These are phyloP conservation scores for Aspergillus japonicus DNA, from an alignment of 2,329 filamentous ascomycete genomes.

Conservation along the genomic window DNA sequence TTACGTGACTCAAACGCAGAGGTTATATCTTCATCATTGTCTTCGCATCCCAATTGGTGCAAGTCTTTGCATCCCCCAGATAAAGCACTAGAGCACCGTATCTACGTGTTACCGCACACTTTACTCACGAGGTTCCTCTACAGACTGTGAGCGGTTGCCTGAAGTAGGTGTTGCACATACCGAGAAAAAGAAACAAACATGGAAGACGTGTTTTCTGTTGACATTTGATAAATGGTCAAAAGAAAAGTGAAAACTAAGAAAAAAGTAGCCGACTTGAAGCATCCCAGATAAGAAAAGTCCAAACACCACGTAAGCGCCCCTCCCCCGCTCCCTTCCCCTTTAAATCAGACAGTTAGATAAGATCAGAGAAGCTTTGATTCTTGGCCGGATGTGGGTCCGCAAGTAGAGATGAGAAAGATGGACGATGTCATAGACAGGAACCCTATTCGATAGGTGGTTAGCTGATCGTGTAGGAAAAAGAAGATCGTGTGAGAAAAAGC, in stretches of 20 bases:
- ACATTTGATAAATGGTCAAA: constrained; percentile 11
- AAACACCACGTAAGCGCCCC: constrained; percentile 29
- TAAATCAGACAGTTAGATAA: background rate
- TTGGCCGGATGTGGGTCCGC: background rate
- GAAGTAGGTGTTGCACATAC: background rate
- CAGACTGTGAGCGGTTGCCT: too few relatives aligned
- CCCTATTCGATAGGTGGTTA: too few relatives aligned
- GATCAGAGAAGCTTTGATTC: background rate
- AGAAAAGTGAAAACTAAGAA: constrained; percentile 9
- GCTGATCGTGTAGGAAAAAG: too few relatives aligned
- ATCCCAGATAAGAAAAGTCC: constrained; percentile 2
- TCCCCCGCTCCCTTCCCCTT: constrained; percentile 6
- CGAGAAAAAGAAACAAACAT: too few relatives aligned
- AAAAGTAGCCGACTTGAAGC: too few relatives aligned
- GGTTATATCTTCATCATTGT: background rate
- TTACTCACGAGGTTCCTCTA: background rate
- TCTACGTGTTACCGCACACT: background rate
- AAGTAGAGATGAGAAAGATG: too few relatives aligned
- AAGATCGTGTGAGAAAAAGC: too few relatives aligned
- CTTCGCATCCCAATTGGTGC: background rate
- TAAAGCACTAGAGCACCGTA: too few relatives aligned
- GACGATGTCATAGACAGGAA: too few relatives aligned
- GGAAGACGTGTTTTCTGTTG: too few relatives aligned
- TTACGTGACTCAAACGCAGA: background rate
- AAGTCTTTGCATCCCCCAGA: too few relatives aligned